Evolutionary conservation across 2,329 filamentous ascomycete species (phyloP), one percentile per base, ranked within the genome.

Genomic region (Penicillium sp.): DNA sequence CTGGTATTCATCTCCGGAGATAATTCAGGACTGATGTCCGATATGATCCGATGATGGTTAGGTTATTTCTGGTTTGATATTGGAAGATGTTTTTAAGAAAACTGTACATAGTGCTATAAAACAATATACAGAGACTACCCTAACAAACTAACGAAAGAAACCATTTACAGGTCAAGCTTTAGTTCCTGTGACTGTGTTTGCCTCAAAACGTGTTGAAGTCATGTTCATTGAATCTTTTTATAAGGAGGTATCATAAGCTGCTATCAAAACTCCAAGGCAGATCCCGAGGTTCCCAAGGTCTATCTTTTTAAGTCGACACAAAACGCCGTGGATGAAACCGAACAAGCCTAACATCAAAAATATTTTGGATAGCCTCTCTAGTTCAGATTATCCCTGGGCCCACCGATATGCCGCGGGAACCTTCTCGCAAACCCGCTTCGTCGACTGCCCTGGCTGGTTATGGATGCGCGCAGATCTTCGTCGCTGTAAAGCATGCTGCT

Each of bases 341-440:
- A 55, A 16, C 11, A 32, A 14, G 4, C 11, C 37, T 18, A 29
- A 13, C 32, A 18, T 18, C 6, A n/a, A n/a, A n/a, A n/a, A n/a
- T n/a, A 14, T 37, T 18, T 16, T 20, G 24, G 5, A 20, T 24
- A 34, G n/a, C 4, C 5, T 34, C 14, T 20, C 55, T 56, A 71
- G 59, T 85, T 84, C 55, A 87, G 74, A 62, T 83, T 85, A 65
- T 78, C 74, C 53, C 79, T 72, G 16, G 76, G 72, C 13, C 66
- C 68, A 61, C 77, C 71, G 22, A 58, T 62, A 44, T 74, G 76
- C 35, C 73, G 70, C 20, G 75, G 70, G 50, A 79, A 70, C 45
- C 74, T 71, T 40, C 66, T 64, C 16, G 73, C 69, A 62, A 72
- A 72, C 13, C 71, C 56, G 53, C 66, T 70, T 42, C 50, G 64